These are phyloP conservation scores for Westerdykella sp. DNA, from an alignment of 2,329 filamentous ascomycete species.

Conservation along the genomic window DNA sequence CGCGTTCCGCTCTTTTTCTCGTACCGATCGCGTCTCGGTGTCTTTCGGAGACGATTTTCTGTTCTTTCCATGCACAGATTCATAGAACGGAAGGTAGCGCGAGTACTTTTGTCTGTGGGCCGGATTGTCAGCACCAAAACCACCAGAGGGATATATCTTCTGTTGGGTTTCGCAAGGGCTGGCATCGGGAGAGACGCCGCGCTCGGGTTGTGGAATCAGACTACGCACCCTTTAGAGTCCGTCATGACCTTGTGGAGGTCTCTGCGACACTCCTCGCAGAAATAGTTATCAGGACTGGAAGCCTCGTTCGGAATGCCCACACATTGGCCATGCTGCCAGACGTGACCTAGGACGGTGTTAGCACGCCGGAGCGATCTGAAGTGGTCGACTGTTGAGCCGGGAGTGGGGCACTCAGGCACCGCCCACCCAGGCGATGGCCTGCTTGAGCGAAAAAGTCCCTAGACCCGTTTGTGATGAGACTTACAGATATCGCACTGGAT, in stretches of 20 bases:
- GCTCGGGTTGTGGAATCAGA: slow-evolving; percentile 14
- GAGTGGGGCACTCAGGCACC: slow-evolving; percentile 30
- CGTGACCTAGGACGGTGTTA: slow-evolving; percentile 32
- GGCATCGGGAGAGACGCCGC: slow-evolving; percentile 8
- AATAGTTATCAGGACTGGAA: slow-evolving; percentile 92
- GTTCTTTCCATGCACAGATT: slow-evolving; percentile 47
- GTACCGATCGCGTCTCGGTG: slow-evolving; percentile 47
- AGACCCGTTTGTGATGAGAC: slow-evolving; percentile 2
- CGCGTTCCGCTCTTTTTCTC: slow-evolving; percentile 51
- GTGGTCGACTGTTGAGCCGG: neutral
- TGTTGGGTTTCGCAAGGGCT: neutral
- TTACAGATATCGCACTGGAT: slow-evolving; percentile 97
- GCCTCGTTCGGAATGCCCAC: slow-evolving; percentile 95
- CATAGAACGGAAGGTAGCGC: slow-evolving; percentile 56
- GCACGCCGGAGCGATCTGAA: slow-evolving; percentile 41
- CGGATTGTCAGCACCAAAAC: slow-evolving; percentile 1
- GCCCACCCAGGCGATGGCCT: slow-evolving; percentile 92
- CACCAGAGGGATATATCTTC: slow-evolving; percentile 4
- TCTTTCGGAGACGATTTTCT: slow-evolving; percentile 64
- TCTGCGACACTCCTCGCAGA: slow-evolving; percentile 89
- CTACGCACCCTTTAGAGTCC: slow-evolving; percentile 75
- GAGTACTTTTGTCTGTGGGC: slow-evolving; percentile 55
- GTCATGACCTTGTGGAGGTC: slow-evolving; percentile 81
- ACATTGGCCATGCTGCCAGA: slow-evolving; percentile 98
- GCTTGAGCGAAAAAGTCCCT: too few relatives aligned